A percentile compares a stretch with the other conserved stretches of the same genome.
Conservation (phyloP, 768 basidiomycete genomes). For the Naganishia kalamii region DNA sequence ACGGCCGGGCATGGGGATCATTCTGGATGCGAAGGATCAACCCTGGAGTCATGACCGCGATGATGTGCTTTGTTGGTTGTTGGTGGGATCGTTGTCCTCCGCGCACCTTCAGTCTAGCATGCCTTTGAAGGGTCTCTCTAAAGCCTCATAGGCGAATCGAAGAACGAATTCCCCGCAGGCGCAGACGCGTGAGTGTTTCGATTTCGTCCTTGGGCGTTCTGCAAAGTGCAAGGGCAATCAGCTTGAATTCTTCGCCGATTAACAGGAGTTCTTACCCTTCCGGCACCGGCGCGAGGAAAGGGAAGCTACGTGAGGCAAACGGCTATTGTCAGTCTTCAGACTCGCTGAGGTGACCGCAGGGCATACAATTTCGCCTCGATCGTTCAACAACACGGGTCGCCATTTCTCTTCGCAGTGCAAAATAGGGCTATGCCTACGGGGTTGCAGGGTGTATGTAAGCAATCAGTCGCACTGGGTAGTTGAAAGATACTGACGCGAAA, state of each 20-base stretch:
- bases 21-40: too few species aligned
- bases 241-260: background rate
- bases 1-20: too few species aligned
- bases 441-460: background rate
- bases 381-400: slow-evolving; percentile 10
- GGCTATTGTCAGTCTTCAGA: too few species aligned
- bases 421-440: background rate
- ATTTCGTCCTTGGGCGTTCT: background rate
- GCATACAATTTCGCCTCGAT: slow-evolving; percentile 3
- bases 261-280: background rate
- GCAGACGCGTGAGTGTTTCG: background rate
- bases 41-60: too few species aligned
- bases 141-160: background rate
- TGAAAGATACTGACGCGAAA: background rate
- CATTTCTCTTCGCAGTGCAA: slow-evolving; percentile 2
- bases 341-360: background rate
- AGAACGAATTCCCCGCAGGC: background rate
- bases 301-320: background rate
- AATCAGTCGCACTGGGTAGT: too few species aligned
- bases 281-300: background rate
- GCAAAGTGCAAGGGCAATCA: background rate
- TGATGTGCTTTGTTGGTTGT: too few species aligned
- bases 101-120: too few species aligned
- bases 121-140: too few species aligned
- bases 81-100: too few species aligned